These are phyloP conservation scores for Flaveria bidentis DNA, from an alignment of 129 eudicot species.

Conservation along the genomic window DNA sequence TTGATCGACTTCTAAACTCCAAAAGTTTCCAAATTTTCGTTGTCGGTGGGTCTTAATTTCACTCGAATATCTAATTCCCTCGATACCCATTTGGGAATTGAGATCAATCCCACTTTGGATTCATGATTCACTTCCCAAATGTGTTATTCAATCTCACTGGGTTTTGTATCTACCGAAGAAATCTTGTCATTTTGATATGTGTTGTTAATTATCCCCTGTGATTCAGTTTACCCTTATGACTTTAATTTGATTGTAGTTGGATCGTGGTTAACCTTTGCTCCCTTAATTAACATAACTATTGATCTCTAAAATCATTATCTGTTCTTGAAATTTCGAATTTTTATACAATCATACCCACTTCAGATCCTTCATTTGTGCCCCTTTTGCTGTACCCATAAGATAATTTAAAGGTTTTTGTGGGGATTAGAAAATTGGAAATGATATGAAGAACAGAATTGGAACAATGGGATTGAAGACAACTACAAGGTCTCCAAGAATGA, in stretches of 20 bases:
- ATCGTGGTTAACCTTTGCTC: no score
- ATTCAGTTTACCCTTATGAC: no score
- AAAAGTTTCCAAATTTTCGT: conserved; percentile 7
- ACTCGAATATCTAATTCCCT: background rate
- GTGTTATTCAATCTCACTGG: conserved; percentile 13
- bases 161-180: background rate
- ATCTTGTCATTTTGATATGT: background rate
- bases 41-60: conserved; percentile 27
- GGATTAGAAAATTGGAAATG: background rate
- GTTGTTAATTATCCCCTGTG: background rate
- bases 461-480: conserved; percentile 67
- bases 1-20: background rate
- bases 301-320: no score
- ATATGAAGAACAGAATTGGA: conserved; percentile 11
- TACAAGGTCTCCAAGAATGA: conserved; percentile 61
- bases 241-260: no score
- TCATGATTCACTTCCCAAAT: conserved; percentile 9
- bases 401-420: conserved; percentile 10
- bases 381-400: background rate
- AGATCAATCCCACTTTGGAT: background rate
- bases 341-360: background rate
- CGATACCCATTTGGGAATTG: background rate
- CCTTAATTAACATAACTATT: no score
- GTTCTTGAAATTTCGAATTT: background rate
- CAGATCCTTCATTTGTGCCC: conserved; percentile 4